Percentiles rank a stretch among this genome's conserved stretches.
Conservation (phyloP, 805 yeast genomes). For the Candida andamanensis region DNA sequence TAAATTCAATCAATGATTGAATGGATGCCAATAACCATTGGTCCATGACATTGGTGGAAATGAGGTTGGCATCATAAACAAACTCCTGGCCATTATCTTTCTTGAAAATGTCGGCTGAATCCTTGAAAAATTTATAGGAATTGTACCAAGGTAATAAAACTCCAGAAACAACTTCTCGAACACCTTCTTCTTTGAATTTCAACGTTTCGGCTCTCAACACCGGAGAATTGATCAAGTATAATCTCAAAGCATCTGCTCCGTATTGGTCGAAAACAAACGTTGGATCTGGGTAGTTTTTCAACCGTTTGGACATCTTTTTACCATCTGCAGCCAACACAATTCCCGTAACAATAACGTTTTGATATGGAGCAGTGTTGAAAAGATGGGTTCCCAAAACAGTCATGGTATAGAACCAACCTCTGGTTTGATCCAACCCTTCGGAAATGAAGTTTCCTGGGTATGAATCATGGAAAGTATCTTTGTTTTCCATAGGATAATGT, state of each 20-base stretch:
- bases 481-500: conserved; percentile 92
- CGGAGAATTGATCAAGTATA: conserved; percentile 95
- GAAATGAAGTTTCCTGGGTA: conserved; percentile 98
- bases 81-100: conserved; percentile 70
- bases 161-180: conserved; percentile 92
- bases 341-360: conserved; percentile 94
- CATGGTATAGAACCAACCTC: conserved; percentile 99
- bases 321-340: conserved; percentile 97
- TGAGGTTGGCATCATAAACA: conserved; percentile 59
- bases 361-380: conserved; percentile 87
- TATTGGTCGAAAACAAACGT: conserved; percentile 70
- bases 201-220: conserved; percentile 94
- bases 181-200: conserved; percentile 98
- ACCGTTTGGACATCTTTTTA: conserved; percentile 97
- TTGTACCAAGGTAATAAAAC: conserved; percentile 99
- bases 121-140: conserved; percentile 93
- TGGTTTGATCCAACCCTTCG: conserved; percentile 98
- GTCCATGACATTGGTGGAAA: conserved; percentile 90
- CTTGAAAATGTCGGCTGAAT: conserved; percentile 79
- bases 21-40: conserved; percentile 95
- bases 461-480: conserved; percentile 60
- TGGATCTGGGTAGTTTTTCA: conserved; percentile 98
- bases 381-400: conserved; percentile 93
- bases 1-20: conserved; percentile 81
- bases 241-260: conserved; percentile 97